Percentiles rank a stretch among this genome's conserved stretches.
These are phyloP conservation scores for Herpetomonas muscarum DNA, from an alignment of 208 protist genomes.

Conservation along the genomic window DNA sequence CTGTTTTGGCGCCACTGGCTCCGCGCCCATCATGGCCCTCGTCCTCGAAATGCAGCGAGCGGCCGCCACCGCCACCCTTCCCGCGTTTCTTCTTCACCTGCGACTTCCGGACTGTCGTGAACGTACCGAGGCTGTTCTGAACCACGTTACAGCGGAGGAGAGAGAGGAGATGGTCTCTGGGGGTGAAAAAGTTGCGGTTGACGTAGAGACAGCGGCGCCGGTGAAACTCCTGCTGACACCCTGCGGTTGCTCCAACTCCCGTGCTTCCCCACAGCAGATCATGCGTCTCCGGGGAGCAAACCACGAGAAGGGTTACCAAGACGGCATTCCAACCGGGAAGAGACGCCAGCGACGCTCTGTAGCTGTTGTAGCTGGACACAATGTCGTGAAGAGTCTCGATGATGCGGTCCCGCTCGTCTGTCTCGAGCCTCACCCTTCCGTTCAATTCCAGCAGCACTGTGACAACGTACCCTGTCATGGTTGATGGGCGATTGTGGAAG, in stretches of 20 bases:
- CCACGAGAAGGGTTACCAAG: conserved; percentile 19
- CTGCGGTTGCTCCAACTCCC: not conserved
- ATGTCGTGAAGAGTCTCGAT: conserved; percentile 12
- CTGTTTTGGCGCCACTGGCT: too few species aligned
- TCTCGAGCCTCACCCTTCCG: not conserved
- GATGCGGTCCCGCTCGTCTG: conserved; percentile 2
- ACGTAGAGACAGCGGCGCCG: conserved; percentile 8
- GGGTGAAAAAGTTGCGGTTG: conserved; percentile 15
- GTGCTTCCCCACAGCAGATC: conserved; percentile 14
- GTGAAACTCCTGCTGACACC: not conserved
- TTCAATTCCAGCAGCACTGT: not conserved
- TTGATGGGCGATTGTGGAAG: not conserved
- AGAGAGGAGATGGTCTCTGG: conserved; percentile 16
- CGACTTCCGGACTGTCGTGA: not conserved
- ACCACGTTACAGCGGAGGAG: conserved; percentile 15
- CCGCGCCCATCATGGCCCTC: too few species aligned
- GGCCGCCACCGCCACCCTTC: not conserved
- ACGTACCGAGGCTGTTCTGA: conserved; percentile 2
- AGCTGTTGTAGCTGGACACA: conserved; percentile 10
- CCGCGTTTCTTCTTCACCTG: too few species aligned
- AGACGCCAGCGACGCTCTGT: not conserved
- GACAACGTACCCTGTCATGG: not conserved
- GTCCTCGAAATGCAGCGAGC: not conserved
- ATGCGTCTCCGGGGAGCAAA: conserved; percentile 15
- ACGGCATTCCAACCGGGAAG: not conserved